Conservation (phyloP, 1,284 basidiomycete genomes). For the Pulveroboletus sp. region DNA sequence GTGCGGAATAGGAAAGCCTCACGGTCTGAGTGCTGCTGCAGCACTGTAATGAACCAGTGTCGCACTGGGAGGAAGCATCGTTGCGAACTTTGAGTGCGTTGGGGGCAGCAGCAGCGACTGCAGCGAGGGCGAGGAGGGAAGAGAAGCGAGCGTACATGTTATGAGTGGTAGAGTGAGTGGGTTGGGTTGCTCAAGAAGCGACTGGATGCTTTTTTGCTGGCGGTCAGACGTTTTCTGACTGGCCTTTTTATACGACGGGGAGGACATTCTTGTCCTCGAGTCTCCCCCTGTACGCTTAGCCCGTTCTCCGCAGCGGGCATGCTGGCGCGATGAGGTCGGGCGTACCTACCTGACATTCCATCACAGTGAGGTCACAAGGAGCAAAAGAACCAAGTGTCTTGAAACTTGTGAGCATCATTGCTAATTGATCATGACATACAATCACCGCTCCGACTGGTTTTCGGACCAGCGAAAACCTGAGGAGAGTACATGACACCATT, state of each 20-base stretch:
- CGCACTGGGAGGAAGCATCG: not conserved
- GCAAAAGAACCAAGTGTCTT: not conserved
- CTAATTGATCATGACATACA: not conserved
- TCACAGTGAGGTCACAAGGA: not conserved
- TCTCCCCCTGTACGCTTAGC: too few relatives aligned
- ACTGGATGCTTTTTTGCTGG: not conserved
- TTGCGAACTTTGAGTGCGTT: not conserved
- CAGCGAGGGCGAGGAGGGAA: not conserved
- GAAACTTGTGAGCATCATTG: not conserved
- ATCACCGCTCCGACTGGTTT: not conserved
- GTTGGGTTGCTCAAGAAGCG: not conserved
- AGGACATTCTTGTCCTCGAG: too few relatives aligned
- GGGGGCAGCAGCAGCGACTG: not conserved
- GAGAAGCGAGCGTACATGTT: not conserved
- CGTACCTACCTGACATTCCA: not conserved
- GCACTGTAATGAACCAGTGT: constrained; percentile 12
- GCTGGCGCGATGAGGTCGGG: too few relatives aligned
- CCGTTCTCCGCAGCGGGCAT: too few relatives aligned
- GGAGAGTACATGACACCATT: not conserved
- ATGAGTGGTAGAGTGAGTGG: not conserved
- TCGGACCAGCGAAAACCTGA: not conserved
- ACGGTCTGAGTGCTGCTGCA: not conserved
- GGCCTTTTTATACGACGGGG: not conserved
- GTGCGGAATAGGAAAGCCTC: not conserved
- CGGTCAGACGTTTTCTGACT: not conserved